These are phyloP conservation scores for Trichoderma simmonsii DNA, from an alignment of 2,329 filamentous ascomycete species.

Conservation along the genomic window DNA sequence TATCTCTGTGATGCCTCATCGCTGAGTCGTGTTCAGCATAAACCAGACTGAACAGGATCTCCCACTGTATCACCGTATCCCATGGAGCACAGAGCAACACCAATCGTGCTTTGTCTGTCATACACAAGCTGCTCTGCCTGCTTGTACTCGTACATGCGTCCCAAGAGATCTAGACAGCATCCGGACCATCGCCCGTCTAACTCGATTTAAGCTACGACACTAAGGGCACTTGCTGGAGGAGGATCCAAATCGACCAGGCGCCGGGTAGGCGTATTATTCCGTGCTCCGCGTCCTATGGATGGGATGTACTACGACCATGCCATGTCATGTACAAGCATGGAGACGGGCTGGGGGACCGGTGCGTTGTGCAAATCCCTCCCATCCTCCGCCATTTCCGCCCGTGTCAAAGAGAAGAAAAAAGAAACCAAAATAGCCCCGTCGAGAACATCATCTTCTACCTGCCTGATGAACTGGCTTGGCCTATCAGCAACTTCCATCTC, in stretches of 20 bases:
- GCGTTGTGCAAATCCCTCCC: neutral
- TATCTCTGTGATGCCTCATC: neutral
- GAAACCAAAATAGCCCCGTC: neutral
- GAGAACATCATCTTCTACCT: neutral
- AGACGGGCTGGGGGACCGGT: neutral
- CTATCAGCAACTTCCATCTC: neutral
- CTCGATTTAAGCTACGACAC: slow-evolving; percentile 17
- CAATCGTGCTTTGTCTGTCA: neutral
- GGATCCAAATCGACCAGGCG: slow-evolving; percentile 6
- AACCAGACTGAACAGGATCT: neutral
- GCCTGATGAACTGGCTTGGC: neutral
- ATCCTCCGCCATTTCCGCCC: neutral
- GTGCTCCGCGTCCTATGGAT: neutral
- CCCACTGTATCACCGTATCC: neutral
- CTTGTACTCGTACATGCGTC: neutral
- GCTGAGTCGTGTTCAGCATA: neutral
- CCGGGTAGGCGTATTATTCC: slow-evolving; percentile 12
- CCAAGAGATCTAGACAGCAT: neutral
- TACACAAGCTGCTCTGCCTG: neutral
- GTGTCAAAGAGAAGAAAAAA: neutral
- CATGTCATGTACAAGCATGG: neutral
- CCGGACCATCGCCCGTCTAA: slow-evolving; percentile 14
- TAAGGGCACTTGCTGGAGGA: neutral
- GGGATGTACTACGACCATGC: neutral
- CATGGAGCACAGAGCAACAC: neutral